Conservation (phyloP, 2,329 filamentous ascomycete species). For the Helminthosporium solani region DNA sequence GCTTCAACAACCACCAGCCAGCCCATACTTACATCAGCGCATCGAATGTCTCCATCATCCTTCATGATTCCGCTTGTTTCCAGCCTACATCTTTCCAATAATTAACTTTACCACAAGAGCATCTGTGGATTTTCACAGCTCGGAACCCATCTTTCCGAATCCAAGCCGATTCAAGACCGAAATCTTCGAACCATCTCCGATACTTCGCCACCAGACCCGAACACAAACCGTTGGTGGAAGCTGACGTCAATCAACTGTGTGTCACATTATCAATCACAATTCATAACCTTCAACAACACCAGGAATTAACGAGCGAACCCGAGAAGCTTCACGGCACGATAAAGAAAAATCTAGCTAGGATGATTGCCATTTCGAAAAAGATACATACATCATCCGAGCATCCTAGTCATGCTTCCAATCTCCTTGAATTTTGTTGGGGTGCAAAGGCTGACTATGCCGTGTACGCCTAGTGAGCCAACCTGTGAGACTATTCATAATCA, state of each 20-base stretch:
- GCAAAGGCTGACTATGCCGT: conserved; percentile 24
- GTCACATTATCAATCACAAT: too few species aligned
- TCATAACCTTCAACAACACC: neutral
- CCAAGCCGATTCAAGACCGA: neutral
- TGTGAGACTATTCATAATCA: conserved; percentile 8
- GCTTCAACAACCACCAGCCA: too few species aligned
- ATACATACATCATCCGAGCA: conserved; percentile 20
- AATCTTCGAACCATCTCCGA: conserved; percentile 2
- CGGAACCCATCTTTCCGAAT: too few species aligned
- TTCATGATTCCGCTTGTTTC: too few species aligned
- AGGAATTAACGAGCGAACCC: too few species aligned
- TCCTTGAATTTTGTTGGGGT: conserved; percentile 13
- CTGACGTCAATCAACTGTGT: too few species aligned
- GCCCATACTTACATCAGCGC: too few species aligned
- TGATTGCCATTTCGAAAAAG: conserved; percentile 18
- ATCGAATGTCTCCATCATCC: too few species aligned
- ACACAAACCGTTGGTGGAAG: too few species aligned
- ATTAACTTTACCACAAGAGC: too few species aligned
- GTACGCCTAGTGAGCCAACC: conserved; percentile 17
- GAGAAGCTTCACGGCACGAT: neutral
- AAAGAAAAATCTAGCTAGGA: conserved; percentile 10
- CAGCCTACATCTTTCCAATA: too few species aligned
- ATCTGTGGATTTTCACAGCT: too few species aligned
- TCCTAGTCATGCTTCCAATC: conserved; percentile 19
- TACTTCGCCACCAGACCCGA: neutral